Percentiles rank a stretch among this genome's conserved stretches.
phyloP scores from a whole-genome alignment of 352 stramenopile genomes.

The Globisporangium carolinianum region DNA sequence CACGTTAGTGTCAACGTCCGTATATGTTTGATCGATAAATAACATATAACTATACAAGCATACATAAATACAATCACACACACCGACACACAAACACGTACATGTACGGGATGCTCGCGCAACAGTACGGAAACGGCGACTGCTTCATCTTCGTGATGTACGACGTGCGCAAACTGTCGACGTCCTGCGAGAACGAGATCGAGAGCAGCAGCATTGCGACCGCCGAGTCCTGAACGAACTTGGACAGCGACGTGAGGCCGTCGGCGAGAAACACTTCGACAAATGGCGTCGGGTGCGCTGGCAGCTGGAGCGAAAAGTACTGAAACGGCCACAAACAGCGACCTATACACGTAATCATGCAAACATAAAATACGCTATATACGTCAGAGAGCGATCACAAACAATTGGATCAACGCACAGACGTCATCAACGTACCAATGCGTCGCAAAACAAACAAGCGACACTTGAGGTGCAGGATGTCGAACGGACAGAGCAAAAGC shows the following conservation, averaged over 20 bases:
- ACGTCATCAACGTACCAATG: conserved; percentile 19
- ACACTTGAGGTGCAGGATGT: conserved; percentile 64
- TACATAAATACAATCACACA: not conserved
- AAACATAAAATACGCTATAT: not conserved
- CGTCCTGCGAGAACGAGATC: conserved; percentile 42
- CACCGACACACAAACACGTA: conserved; percentile 9
- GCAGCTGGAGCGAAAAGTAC: conserved; percentile 44
- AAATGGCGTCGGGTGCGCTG: conserved; percentile 53
- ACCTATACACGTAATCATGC: conserved; percentile 1
- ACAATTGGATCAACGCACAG: no score
- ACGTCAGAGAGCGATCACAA: conserved; percentile 14
- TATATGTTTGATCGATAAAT: conserved; percentile 5
- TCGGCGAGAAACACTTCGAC: conserved; percentile 78
- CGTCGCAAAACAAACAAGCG: conserved; percentile 50
- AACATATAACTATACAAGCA: no score
- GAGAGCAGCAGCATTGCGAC: conserved; percentile 58
- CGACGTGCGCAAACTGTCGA: conserved; percentile 31
- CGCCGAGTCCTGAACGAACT: conserved; percentile 70
- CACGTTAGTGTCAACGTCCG: no score
- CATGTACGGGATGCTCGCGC: conserved; percentile 69
- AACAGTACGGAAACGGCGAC: conserved; percentile 64
- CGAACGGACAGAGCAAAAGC: conserved; percentile 54
- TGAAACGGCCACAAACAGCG: conserved; percentile 67
- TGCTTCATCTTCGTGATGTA: conserved; percentile 73
- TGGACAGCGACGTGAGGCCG: conserved; percentile 77